These are phyloP conservation scores for Corylus americana DNA, from an alignment of 306 rosid species.

Conservation along the genomic window DNA sequence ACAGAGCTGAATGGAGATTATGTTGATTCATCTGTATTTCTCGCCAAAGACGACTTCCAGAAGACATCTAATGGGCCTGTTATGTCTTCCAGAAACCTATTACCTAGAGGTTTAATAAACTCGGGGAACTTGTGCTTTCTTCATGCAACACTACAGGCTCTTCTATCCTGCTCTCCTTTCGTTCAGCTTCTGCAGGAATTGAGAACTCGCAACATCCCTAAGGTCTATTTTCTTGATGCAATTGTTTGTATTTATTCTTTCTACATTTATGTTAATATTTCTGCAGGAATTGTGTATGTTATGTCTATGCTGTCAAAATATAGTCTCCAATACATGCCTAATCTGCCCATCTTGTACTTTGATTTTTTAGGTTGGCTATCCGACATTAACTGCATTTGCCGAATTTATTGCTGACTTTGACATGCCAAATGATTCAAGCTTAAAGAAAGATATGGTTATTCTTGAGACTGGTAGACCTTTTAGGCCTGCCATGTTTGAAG, in stretches of 20 bases:
- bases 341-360: conserved; percentile 6
- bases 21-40: conserved; percentile 30
- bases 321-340: conserved; percentile 11
- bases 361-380: conserved; percentile 65
- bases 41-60: conserved; percentile 29
- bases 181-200: conserved; percentile 73
- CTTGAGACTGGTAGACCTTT: conserved; percentile 75
- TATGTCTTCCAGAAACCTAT: conserved; percentile 35
- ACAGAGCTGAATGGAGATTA: conserved; percentile 32
- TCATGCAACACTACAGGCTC: conserved; percentile 88
- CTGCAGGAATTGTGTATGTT: conserved; percentile 7
- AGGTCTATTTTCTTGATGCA: conserved; percentile 46
- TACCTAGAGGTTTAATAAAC: conserved; percentile 82
- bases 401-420: conserved; percentile 75
- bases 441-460: conserved; percentile 45
- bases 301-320: neutral
- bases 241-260: conserved; percentile 7
- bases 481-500: conserved; percentile 83
- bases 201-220: conserved; percentile 56
- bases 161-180: conserved; percentile 84
- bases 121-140: conserved; percentile 91
- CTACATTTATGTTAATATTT: neutral
- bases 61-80: conserved; percentile 51
- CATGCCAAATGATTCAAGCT: conserved; percentile 47
- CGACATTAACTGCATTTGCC: conserved; percentile 72